phyloP scores from a whole-genome alignment of 2,329 filamentous ascomycete genomes.

The Ilyonectria sp. region DNA sequence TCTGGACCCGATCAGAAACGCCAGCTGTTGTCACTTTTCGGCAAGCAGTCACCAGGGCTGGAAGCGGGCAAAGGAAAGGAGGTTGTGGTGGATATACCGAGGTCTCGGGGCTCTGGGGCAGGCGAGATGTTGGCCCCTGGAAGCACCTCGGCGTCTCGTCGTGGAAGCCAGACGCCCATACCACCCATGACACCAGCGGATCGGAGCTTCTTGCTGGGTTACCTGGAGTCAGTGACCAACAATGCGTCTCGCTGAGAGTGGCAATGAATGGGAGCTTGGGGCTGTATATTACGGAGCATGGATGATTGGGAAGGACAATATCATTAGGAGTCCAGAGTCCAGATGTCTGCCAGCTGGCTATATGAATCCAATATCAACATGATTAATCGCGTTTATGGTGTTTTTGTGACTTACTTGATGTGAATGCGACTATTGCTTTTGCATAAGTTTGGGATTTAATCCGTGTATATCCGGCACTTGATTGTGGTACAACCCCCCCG shows the following conservation, averaged over 20 bases:
- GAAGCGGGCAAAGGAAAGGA: slow-evolving; percentile 46
- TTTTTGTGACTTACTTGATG: background rate
- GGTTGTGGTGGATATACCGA: slow-evolving; percentile 41
- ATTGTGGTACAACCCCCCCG: too few relatives aligned
- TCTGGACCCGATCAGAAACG: slow-evolving; percentile 53
- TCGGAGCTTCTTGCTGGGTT: slow-evolving; percentile 82
- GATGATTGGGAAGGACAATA: slow-evolving; percentile 28
- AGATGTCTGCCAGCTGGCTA: slow-evolving; percentile 10
- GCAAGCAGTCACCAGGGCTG: slow-evolving; percentile 57
- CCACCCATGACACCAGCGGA: slow-evolving; percentile 81
- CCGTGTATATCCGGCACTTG: too few relatives aligned
- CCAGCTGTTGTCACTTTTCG: slow-evolving; percentile 74
- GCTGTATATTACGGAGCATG: slow-evolving; percentile 39
- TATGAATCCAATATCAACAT: slow-evolving; percentile 12
- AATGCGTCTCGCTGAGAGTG: slow-evolving; percentile 53
- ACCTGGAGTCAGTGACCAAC: slow-evolving; percentile 72
- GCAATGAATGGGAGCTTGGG: slow-evolving; percentile 16
- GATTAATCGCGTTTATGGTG: slow-evolving; percentile 1
- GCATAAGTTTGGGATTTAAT: too few relatives aligned
- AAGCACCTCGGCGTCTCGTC: slow-evolving; percentile 53
- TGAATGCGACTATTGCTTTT: too few relatives aligned
- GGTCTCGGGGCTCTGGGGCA: slow-evolving; percentile 57
- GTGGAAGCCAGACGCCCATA: slow-evolving; percentile 68
- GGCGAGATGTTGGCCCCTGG: slow-evolving; percentile 47
- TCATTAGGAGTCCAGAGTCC: slow-evolving; percentile 15